Conservation (phyloP, 441 rosid species). For the Croton setiger region DNA sequence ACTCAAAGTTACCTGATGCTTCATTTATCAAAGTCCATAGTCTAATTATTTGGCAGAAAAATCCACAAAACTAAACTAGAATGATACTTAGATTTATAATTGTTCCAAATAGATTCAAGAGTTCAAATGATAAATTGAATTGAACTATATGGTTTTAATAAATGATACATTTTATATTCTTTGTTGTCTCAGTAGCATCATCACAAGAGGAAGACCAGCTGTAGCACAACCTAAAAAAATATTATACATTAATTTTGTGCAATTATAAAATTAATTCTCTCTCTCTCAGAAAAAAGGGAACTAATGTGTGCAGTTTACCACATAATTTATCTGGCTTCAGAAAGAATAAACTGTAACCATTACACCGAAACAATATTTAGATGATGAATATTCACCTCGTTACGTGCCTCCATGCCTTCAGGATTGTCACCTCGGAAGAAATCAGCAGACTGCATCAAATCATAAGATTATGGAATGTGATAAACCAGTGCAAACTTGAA, state of each 20-base stretch:
- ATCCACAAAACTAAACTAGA: background rate
- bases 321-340: background rate
- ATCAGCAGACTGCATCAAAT: conserved; percentile 88
- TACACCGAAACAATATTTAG: conserved; percentile 3
- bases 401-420: conserved; percentile 98
- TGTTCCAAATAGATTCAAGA: background rate
- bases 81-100: background rate
- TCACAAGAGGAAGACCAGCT: background rate
- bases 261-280: conserved; percentile 1
- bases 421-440: conserved; percentile 97
- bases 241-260: background rate
- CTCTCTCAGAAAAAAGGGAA: no score
- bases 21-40: background rate
- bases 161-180: background rate
- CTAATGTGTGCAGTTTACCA: conserved; percentile 6
- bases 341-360: conserved; percentile 9
- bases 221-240: background rate
- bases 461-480: conserved; percentile 17
- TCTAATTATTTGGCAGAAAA: background rate
- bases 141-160: background rate
- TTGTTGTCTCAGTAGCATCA: background rate
- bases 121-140: background rate
- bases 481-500: no score
- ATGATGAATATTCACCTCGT: conserved; percentile 60
- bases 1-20: background rate